phyloP scores from a whole-genome alignment of 352 stramenopile genomes.

The Phytophthora pinifolia region DNA sequence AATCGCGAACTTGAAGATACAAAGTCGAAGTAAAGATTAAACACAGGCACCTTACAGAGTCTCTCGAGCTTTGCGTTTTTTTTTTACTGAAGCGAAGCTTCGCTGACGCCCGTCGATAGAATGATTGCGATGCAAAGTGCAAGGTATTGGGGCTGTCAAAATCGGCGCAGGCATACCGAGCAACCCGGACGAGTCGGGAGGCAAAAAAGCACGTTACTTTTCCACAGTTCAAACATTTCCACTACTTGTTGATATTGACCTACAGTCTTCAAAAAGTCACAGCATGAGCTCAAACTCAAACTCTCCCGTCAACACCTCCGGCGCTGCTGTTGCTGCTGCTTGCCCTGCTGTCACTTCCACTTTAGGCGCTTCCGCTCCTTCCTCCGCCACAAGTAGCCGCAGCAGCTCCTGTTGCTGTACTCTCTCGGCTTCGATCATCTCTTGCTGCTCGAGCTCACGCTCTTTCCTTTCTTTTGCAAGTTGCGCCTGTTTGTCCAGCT shows the following conservation, averaged over 20 bases:
- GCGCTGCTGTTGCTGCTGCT: neutral
- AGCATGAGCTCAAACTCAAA: slow-evolving; percentile 17
- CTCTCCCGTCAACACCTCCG: neutral
- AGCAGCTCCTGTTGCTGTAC: slow-evolving; percentile 8
- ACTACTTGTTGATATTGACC: no score
- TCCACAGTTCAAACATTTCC: no score
- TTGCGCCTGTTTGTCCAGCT: slow-evolving; percentile 24
- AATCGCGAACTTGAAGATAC: no score
- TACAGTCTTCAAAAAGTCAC: neutral
- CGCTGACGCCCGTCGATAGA: neutral
- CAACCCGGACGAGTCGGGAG: no score
- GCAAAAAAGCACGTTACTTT: no score
- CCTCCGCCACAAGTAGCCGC: neutral
- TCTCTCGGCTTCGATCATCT: neutral
- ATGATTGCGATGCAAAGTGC: slow-evolving; percentile 2
- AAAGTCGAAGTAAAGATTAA: no score
- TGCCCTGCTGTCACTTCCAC: neutral
- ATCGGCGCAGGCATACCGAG: no score
- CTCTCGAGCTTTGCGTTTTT: no score
- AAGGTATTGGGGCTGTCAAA: no score
- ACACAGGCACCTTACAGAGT: no score
- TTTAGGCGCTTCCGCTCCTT: slow-evolving; percentile 1
- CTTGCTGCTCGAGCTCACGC: slow-evolving; percentile 2
- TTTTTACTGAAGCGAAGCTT: no score
- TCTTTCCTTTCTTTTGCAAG: slow-evolving; percentile 17